Base-by-base conservation (phyloP, 805 yeast genomes). In the Yarrowia sp. region DNA sequence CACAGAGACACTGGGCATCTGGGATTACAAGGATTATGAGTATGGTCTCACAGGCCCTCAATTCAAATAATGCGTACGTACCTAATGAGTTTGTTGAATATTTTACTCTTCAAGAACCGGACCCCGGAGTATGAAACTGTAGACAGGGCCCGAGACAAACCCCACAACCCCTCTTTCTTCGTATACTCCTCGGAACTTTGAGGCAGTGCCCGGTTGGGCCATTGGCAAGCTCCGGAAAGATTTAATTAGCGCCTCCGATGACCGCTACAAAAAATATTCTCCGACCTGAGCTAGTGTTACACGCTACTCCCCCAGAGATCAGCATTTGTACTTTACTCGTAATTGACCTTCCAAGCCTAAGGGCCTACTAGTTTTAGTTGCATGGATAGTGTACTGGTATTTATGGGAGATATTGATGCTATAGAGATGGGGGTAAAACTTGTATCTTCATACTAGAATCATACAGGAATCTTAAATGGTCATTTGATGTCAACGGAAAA, bases 21-120 rank as follows among this genome's bases (percentile, higher is more conserved):
- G 92, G 91, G 41, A 51, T 10, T 43, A 61, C 54, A 30, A 32
- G 19, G 54, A 48, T 21, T 48, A 48, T 16, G 54, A 48, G 28
- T 48, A 16, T 16, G 54, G 38, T 14, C 30, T 19, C 14, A 10
- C 17, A 8, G 14, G 38, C 1, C 16, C n/a, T 22, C 38, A 32
- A 11, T 48, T 48, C 10, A 48, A 30, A 21, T 48, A 32, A 26
- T 26, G 30, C 30, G 26, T 21, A 26, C 16, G 24, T 46, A 38
- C 43, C 9, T 38, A 21, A 38, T 38, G 1, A 9, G 19, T 38
- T 35, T 33, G n/a, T 33, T n/a, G 4, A 5, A 19, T 5, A 36
- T 4, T 36, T 11, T 16, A 5, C 17, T 1, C 38, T 33, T 33
- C 5, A 8, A 3, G 10, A n/a, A 10, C 12, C 26, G 44, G 44